Evolutionary conservation across 129 eudicot species (phyloP), one percentile per base, ranked within the genome.

Genomic region (Arctium lappa): DNA sequence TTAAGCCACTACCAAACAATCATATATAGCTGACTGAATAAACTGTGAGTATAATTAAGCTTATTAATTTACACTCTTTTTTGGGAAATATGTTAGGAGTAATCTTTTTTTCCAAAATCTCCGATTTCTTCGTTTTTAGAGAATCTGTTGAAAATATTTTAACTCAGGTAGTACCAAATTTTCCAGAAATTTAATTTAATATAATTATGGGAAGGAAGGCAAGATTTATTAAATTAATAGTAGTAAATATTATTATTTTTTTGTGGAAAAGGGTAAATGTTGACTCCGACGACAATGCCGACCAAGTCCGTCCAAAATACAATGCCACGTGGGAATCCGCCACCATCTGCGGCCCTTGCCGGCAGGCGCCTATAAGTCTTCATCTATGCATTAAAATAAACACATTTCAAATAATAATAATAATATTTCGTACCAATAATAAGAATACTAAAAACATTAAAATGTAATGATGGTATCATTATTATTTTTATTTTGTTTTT

Each of bases 321-420:
- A 65, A 33, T 70, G 77, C 87, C 92, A 92, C 89, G 87, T 92
- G 92, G 92, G 88, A 86, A 60, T 48, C 63, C 36, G 66, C 74
- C 86, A 86, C 88, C 84, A 83, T 88, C 75, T 87, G 74, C 88
- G 87, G 79, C 70, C 80, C 70, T 82, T 83, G 91, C 90, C 93
- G 89, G 92, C 89, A 78, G 87, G 84, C 80, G 79, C 84, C 42
- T 33, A 11, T 32, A 72, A 84, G 82, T 83, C 86, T 72, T 71
- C 79, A 39, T 83, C 31, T 40, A 68, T 36, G 16, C 34, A 74
- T 80, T 37, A 38, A 30, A 72, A 22, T 22, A 22, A 62, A 42
- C 9, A 79, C 75, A 42, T 11, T 60, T 70, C 76, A 69, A 68
- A 0, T 22, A 22, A 22, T 8, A 22, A 27, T 40, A 42, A 79